Conservation (phyloP, 2,329 filamentous ascomycete genomes). For the Camillea tinctor region DNA sequence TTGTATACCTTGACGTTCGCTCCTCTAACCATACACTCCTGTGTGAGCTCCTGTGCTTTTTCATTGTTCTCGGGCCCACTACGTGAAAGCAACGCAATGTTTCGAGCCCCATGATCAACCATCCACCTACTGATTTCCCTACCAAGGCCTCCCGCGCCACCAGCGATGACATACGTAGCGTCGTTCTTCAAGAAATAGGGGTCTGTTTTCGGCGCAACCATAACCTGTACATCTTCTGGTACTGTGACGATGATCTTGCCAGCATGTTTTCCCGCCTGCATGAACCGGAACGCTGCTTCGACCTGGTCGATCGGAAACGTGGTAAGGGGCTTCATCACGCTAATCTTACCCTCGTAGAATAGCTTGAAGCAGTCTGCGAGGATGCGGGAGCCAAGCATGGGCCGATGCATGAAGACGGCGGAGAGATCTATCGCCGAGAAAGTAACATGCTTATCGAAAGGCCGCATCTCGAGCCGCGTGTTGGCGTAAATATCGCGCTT, state of each 20-base stretch:
- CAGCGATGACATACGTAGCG: conserved; percentile 33
- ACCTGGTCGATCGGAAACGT: conserved; percentile 24
- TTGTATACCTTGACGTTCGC: neutral
- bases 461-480: conserved; percentile 34
- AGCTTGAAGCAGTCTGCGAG: conserved; percentile 7
- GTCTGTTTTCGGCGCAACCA: conserved; percentile 1
- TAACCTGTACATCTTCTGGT: conserved; percentile 12
- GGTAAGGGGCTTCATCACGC: conserved; percentile 4
- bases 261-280: conserved; percentile 38
- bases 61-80: neutral
- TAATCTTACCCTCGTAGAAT: conserved; percentile 22
- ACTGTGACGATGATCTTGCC: conserved; percentile 36
- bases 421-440: conserved; percentile 13
- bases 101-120: conserved; percentile 8
- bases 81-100: conserved; percentile 5
- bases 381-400: neutral
- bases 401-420: conserved; percentile 1
- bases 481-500: conserved; percentile 31
- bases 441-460: conserved; percentile 26
- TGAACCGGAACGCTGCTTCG: conserved; percentile 36
- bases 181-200: conserved; percentile 8
- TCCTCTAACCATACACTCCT: neutral
- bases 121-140: conserved; percentile 25
- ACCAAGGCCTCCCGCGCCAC: conserved; percentile 34
- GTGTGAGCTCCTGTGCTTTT: neutral